Base-by-base conservation (phyloP, 768 basidiomycete genomes). In the Cystobasidium onofrii region DNA sequence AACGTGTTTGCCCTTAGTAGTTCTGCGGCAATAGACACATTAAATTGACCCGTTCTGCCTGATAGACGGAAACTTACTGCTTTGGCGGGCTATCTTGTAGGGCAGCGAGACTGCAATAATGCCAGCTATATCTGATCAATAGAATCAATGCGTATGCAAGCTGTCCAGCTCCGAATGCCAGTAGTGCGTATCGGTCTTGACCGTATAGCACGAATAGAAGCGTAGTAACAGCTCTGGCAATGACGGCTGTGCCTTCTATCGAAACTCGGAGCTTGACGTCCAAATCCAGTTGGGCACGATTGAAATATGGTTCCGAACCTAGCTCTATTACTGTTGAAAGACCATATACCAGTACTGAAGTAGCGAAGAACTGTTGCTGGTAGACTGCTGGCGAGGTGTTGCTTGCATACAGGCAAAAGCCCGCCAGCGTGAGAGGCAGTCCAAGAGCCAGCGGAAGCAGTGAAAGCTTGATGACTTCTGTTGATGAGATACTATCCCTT, bases 101-200 rank as follows among this genome's bases (percentile, higher is more conserved):
- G 6, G 15, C n/a, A 3, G 15, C 46, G 20, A 50, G 27, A 34
- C 44, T 25, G 23, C 29, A 31, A 41, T 65, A 71, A 18, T 61
- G 23, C 74, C 74, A 76, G 18, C 44, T n/a, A 80, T 92, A 95
- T 1, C 85, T 83, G 18, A 79, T 77, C 31, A 89, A 83, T 29
- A 92, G 81, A 18, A 84, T 82, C 0, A 83, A 67, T 12, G 88
- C 87, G 78, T 95, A 97, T 1, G 84, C 84, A 4, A 90, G 77
- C 80, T 98, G 95, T 1, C 96, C 96, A 0, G 86, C 69, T 0
- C 91, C 93, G 80, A 97, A 98, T 0, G 90, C 91, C 41, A 91
- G 78, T 44, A 98, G 84, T 6, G 89, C 78, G 7, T 34, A 86
- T 72, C 86, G 82, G 3, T 84, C 81, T 18, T 85, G 84, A 6